These are phyloP conservation scores for Sodiomyces alkalinus DNA, from an alignment of 2,329 filamentous ascomycete species.

Conservation along the genomic window DNA sequence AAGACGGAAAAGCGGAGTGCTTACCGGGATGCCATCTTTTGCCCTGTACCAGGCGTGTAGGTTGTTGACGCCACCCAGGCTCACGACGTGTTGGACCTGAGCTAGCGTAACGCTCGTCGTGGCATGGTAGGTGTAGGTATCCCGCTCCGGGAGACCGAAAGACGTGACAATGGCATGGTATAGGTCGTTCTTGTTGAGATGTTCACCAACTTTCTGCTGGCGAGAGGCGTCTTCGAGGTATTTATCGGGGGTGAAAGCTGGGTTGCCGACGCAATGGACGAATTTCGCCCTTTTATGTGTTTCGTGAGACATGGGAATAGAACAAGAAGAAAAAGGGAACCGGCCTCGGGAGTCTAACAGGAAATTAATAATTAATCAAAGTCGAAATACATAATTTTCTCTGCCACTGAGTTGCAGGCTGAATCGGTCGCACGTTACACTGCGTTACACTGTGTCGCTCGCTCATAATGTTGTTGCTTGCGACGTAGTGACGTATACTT, in stretches of 20 bases:
- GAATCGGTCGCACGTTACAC: no score
- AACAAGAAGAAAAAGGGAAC: no score
- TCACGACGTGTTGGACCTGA: constrained; percentile 31
- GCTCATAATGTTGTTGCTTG: no score
- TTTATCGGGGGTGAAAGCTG: constrained; percentile 25
- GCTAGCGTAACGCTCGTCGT: constrained; percentile 31
- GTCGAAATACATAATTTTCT: no score
- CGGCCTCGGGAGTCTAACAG: no score
- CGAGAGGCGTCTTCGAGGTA: constrained; percentile 22
- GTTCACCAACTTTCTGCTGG: constrained; percentile 19
- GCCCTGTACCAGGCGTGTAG: constrained; percentile 33
- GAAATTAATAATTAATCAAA: no score
- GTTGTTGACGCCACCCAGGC: constrained; percentile 26
- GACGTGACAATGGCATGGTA: constrained; percentile 26
- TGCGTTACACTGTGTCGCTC: no score
- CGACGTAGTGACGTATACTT: no score
- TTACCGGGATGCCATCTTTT: constrained; percentile 18
- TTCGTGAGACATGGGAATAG: no score
- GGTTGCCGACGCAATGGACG: constrained; percentile 27
- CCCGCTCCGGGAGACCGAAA: constrained; percentile 26
- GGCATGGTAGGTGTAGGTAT: constrained; percentile 36
- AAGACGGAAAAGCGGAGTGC: constrained; percentile 5
- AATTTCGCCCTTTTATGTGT: no score
- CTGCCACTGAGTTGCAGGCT: no score
- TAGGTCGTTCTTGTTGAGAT: constrained; percentile 26